Evolutionary conservation across 2,329 filamentous ascomycete genomes (phyloP), one percentile per base, ranked within the genome.

Genomic region (Cladophialophora carrionii): DNA sequence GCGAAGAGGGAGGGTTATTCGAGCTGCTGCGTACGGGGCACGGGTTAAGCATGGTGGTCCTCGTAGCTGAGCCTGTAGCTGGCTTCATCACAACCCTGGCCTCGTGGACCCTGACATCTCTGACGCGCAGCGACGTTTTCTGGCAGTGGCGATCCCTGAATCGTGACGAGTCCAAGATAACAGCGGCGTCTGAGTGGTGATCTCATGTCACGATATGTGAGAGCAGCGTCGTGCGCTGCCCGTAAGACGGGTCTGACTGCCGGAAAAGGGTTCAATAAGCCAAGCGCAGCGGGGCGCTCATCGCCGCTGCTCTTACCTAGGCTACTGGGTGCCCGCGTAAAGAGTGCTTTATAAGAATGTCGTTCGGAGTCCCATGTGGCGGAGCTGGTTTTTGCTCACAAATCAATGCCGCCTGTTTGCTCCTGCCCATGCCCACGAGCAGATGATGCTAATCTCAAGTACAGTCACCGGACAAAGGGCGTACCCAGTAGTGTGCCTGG

Each of bases 131-230:
- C 12, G 37, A 43, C 24, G 20, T 51, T 51, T 22, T 51, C 20
- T 26, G 22, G 24, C 20, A 26, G 48, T 29, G 9, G 48, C 22
- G 48, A 51, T 14, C 48, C 7, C 5, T 8, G 48, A 17, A 51
- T 29, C 20, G 22, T 51, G n/a, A 51, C 9, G 24, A 22, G 20
- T 7, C 48, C 8, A 26, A 51, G 48, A 51, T 48, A 48, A 48
- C 22, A 29, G n/a, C n/a, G n/a, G n/a, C n/a, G n/a, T n/a, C n/a
- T n/a, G n/a, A n/a, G 24, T 51, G 48, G 46, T 58, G 56, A 58
- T 58, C 56, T 58, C 56, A 58, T 58, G 37, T 57, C 9, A 58
- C 46, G 29, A 26, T 49, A n/a, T 17, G 34, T 58, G 41, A 31
- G 43, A 10, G 20, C 20, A 1, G 48, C 22, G 26, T 58, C 41